Percentiles rank a stretch among this genome's conserved stretches.
phyloP scores from a whole-genome alignment of 345 rosid species.

The Sisymbrium irio region DNA sequence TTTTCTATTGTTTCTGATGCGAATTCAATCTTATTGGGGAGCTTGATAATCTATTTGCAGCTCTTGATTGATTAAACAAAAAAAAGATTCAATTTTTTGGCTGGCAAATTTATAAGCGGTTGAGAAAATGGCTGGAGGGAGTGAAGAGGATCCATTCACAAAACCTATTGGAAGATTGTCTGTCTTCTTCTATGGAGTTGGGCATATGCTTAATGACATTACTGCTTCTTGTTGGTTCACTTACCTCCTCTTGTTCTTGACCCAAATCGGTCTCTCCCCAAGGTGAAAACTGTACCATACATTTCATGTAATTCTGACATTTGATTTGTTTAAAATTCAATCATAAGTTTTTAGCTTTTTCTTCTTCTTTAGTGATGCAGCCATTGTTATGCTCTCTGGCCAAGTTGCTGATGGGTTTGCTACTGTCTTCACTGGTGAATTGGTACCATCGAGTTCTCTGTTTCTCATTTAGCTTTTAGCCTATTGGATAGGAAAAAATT shows the following conservation, averaged over 20 bases:
- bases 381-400: slow-evolving; percentile 85
- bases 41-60: background rate
- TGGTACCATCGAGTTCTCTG: slow-evolving; percentile 44
- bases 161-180: slow-evolving; percentile 67
- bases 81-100: background rate
- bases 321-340: background rate
- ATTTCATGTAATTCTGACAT: background rate
- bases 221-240: slow-evolving; percentile 99
- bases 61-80: background rate
- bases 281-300: slow-evolving; percentile 36
- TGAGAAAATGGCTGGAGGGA: slow-evolving; percentile 27
- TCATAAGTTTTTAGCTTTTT: background rate
- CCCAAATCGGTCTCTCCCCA: slow-evolving; percentile 81
- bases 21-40: background rate
- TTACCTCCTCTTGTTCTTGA: slow-evolving; percentile 78
- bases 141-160: slow-evolving; percentile 45
- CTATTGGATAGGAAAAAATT: background rate
- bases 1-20: background rate
- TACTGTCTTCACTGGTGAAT: slow-evolving; percentile 75
- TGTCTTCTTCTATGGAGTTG: slow-evolving; percentile 78
- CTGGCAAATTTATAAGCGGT: background rate
- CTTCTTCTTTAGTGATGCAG: slow-evolving; percentile 62
- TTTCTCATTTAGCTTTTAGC: background rate
- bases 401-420: slow-evolving; percentile 91
- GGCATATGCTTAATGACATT: slow-evolving; percentile 97